Conservation (phyloP, 164 flowering plant genomes). For the Vitis riparia region DNA sequence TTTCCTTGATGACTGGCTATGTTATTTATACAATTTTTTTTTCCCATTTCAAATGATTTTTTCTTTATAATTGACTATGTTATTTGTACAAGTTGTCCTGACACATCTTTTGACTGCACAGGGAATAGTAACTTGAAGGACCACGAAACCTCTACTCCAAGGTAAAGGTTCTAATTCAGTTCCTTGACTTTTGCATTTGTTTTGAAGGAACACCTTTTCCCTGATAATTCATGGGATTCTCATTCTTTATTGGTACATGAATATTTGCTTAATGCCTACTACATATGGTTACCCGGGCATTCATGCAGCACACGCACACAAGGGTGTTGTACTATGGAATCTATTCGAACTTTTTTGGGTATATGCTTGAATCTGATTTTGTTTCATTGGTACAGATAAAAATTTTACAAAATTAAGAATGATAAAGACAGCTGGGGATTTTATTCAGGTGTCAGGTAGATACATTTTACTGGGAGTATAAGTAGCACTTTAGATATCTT, state of each 20-base stretch:
- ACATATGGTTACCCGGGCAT: not conserved
- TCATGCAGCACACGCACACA: not conserved
- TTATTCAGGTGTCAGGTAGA: not conserved
- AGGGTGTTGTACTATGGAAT: not conserved
- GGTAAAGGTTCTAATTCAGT: constrained; percentile 35
- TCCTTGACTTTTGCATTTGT: not conserved
- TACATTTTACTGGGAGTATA: not conserved
- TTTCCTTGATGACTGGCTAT: no score
- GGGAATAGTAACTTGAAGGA: constrained; percentile 42
- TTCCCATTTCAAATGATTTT: not conserved
- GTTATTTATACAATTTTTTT: not conserved
- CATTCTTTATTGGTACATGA: not conserved
- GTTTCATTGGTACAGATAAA: not conserved
- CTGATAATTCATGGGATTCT: not conserved
- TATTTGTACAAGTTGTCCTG: not conserved
- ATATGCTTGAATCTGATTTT: not conserved
- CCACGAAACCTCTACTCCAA: constrained; percentile 39
- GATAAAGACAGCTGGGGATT: not conserved
- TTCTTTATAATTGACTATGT: constrained; percentile 1
- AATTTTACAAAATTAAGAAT: no score
- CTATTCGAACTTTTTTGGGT: no score
- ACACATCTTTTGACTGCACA: constrained; percentile 24
- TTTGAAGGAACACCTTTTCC: not conserved
- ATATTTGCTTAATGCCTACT: not conserved
- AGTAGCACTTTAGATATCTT: not conserved